Conservation (phyloP, 495 filamentous ascomycete species). For the Bathelium albidoporum region DNA sequence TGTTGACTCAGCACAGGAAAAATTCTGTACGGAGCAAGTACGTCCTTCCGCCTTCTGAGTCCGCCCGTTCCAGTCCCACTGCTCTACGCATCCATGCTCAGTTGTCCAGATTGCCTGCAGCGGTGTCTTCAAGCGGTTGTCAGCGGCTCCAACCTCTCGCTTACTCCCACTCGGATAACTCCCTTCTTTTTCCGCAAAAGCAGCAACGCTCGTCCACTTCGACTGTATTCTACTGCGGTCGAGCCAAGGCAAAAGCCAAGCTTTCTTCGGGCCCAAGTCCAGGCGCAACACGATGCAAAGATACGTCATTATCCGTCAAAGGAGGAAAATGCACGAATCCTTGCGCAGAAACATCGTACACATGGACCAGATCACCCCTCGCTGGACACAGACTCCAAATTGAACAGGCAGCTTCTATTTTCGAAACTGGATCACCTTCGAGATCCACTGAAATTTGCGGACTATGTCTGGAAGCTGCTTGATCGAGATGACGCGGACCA, state of each 20-base stretch:
- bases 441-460: constrained; percentile 57
- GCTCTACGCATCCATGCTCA: constrained; percentile 17
- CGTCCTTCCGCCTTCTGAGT: not conserved
- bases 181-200: not conserved
- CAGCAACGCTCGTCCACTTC: not conserved
- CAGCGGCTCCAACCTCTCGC: not conserved
- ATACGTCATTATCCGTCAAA: not conserved
- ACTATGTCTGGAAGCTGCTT: constrained; percentile 50
- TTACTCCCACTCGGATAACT: not conserved
- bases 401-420: constrained; percentile 1
- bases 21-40: not conserved
- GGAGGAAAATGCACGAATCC: not conserved
- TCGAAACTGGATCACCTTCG: constrained; percentile 52
- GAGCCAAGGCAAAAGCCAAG: not conserved
- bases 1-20: not conserved
- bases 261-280: not conserved
- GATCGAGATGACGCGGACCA: constrained; percentile 44
- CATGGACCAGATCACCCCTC: not conserved
- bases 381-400: not conserved
- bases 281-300: not conserved
- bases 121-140: constrained; percentile 17
- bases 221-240: not conserved
- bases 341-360: not conserved
- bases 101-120: constrained; percentile 19
- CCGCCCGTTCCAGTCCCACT: not conserved